Evolutionary conservation across 225 moss, liverwort and hornwort genomes (phyloP).

Genomic region (Physcomitrellopsis africana): DNA sequence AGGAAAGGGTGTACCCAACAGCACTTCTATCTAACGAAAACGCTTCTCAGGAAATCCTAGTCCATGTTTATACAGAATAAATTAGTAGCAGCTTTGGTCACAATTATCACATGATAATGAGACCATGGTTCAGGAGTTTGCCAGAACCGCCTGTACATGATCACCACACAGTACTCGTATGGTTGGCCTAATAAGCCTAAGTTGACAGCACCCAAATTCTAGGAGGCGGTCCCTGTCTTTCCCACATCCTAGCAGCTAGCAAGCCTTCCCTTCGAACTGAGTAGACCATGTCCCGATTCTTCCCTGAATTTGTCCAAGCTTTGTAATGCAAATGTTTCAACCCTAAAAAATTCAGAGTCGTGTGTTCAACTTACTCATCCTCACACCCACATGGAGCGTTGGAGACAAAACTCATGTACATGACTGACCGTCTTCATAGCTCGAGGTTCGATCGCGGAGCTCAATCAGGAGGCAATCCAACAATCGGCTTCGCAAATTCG

Average conservation of each 20-base stretch:
- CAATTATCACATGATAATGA: neutral
- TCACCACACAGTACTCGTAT: neutral
- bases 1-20: slow-evolving; percentile 59
- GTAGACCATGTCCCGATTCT: slow-evolving; percentile 1
- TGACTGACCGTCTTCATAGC: slow-evolving; percentile 14
- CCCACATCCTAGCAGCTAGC: slow-evolving; percentile 26
- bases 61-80: neutral
- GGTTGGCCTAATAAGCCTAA: neutral
- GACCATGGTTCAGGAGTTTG: slow-evolving; percentile 8
- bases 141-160: neutral
- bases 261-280: slow-evolving; percentile 12
- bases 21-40: slow-evolving; percentile 58
- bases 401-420: neutral
- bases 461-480: no score
- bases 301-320: slow-evolving; percentile 25
- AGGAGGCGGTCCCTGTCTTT: slow-evolving; percentile 12
- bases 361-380: neutral
- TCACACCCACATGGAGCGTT: neutral
- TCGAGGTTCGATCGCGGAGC: neutral
- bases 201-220: slow-evolving; percentile 20
- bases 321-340: slow-evolving; percentile 5
- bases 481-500: no score
- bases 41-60: slow-evolving; percentile 28
- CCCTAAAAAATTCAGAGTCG: neutral
- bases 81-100: slow-evolving; percentile 8